phyloP scores from a whole-genome alignment of 1,284 basidiomycete genomes.

The Clitocybe nebularis region DNA sequence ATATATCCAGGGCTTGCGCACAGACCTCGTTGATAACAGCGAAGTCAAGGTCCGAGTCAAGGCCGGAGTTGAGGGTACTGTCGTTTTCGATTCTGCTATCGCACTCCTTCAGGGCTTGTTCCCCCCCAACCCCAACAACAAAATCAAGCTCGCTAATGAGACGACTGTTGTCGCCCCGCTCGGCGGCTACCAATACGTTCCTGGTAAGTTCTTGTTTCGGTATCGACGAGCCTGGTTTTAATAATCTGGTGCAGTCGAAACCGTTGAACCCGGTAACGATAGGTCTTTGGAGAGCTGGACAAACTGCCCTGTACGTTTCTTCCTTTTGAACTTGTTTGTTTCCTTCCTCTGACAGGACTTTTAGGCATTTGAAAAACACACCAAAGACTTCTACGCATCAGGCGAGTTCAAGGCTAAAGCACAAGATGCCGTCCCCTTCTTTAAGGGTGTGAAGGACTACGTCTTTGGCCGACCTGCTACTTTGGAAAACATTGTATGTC shows the following conservation, averaged over 20 bases:
- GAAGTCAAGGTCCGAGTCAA: conserved; percentile 76
- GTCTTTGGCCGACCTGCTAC: conserved; percentile 65
- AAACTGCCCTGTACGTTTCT: conserved; percentile 60
- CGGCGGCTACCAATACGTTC: conserved; percentile 83
- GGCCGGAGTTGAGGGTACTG: conserved; percentile 78
- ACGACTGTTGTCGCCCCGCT: conserved; percentile 70
- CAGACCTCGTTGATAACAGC: conserved; percentile 65
- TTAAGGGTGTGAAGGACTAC: conserved; percentile 58
- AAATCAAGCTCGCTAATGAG: conserved; percentile 75
- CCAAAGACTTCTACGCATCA: conserved; percentile 54
- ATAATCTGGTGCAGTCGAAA: conserved; percentile 55
- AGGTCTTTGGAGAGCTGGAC: conserved; percentile 85
- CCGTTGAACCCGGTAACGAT: conserved; percentile 79
- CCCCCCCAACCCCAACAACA: conserved; percentile 68
- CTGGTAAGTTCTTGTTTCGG: conserved; percentile 37
- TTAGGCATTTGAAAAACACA: conserved; percentile 63
- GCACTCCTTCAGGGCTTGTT: conserved; percentile 77
- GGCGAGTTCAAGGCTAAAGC: conserved; percentile 59
- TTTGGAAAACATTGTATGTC: conserved; percentile 66
- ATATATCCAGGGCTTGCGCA: conserved; percentile 63
- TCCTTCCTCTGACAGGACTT: background rate
- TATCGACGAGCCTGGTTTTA: conserved; percentile 2
- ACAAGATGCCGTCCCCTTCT: conserved; percentile 59
- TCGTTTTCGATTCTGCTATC: conserved; percentile 80
- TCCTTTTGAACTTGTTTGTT: background rate